Base-by-base conservation (phyloP, 1,284 basidiomycete genomes). In the Caloboletus firmus region DNA sequence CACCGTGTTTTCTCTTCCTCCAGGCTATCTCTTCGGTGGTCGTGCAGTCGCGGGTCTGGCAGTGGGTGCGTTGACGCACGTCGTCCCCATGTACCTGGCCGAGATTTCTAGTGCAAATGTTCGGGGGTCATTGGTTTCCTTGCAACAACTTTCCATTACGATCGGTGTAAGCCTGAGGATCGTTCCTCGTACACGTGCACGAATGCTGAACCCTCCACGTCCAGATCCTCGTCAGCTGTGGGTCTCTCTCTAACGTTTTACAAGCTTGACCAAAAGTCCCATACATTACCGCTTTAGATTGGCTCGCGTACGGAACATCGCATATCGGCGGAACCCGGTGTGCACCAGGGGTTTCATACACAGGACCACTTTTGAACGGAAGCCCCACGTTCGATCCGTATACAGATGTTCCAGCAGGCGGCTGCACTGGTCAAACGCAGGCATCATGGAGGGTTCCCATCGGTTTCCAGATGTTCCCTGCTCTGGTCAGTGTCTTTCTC, bases 21-120 rank as follows among this genome's bases (percentile, higher is more conserved):
- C 35, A 69, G 68, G 36, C n/a, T 61, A 69, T 46, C 60, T 70
- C 15, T 72, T 70, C 45, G 67, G 51, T n/a, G 71, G 71, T 43
- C 67, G 68, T 39, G 69, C 62, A 4, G 55, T 66, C n/a, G 55
- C 71, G 0, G 69, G 69, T 35, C 42, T 73, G 41, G 55, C 69
- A 7, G 61, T 71, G 3, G 69, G 69, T 43, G 64, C 70, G 8
- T 51, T 71, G 49, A 71, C 71, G 9, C 69, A 72, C 17, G 70
- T 71, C 36, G 56, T 72, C 13, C 71, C 71, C 18, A 71, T 73
- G 69, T 71, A 71, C 35, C 39, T 70, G 45, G 69, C 70, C 36
- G 69, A 71, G 50, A 67, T 73, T 24, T 73, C 71, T 4, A 71
- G 64, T 35, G 62, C 66, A 24, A 71, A 72, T n/a, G 55, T 73